Evolutionary conservation across 2,329 filamentous ascomycete species (phyloP), one percentile per base, ranked within the genome.

Genomic region (Fusarium nygamai): DNA sequence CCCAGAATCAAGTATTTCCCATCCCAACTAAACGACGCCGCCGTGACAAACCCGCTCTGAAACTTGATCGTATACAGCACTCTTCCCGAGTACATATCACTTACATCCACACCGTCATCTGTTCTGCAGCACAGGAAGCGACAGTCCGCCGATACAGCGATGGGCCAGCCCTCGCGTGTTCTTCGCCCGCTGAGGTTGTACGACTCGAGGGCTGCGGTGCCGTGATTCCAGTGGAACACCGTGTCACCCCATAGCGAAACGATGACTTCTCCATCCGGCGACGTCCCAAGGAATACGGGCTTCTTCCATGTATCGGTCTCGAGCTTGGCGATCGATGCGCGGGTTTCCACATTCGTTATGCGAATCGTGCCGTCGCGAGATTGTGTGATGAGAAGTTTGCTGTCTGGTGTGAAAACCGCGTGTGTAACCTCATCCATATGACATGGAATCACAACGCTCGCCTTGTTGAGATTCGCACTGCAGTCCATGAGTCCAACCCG

Each of bases 111-210:
- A 14, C 82, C 82, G 3, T 81, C 79, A 51, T 83, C 80, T 3
- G 80, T 83, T 51, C 81, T 76, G 58, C 81, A 83, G 53, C 74
- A 79, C 29, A 83, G 53, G 63, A 82, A 82, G 36, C 78, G 72
- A 38, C 82, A 82, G 65, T 83, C 82, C 0, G 76, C 77, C 12
- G 82, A 83, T n/a, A 83, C 76, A 39, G 78, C 78, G 17, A 83
- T 67, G 6, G 82, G 82, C 80, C 81, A 83, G 5, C 82, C 82
- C 67, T 83, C 82, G 36, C 72, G 74, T 12, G 54, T 67, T 54
- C 82, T 74, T 27, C 79, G 76, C 13, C 75, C 71, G 31, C 81
- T 76, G n/a, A 83, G 72, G 44, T 73, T 78, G 61, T 81, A 83
- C 22, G 71, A 80, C 61, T 80, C 78, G 56, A 83, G 72, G 24